These are phyloP conservation scores for Pyrenophora graminea DNA, from an alignment of 2,329 filamentous ascomycete genomes.

Conservation along the genomic window DNA sequence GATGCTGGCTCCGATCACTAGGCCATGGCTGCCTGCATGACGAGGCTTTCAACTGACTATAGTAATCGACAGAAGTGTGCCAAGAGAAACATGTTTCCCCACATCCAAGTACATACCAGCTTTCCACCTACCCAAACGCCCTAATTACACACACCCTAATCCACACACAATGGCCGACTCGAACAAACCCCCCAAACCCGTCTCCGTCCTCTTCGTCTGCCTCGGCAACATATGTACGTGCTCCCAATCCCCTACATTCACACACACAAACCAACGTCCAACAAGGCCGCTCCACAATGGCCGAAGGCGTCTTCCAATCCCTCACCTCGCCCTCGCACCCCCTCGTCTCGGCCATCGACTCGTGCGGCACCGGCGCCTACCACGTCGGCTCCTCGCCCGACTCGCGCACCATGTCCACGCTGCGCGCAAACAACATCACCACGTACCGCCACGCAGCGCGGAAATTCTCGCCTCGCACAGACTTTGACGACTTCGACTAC, in stretches of 20 bases:
- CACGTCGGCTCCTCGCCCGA: conserved; percentile 79
- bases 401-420: conserved; percentile 78
- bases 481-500: conserved; percentile 88
- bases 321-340: conserved; percentile 54
- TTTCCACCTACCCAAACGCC: not conserved
- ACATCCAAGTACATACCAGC: not conserved
- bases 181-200: conserved; percentile 39
- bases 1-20: too few relatives aligned
- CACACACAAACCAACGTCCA: not conserved
- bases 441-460: conserved; percentile 78
- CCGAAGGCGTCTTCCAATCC: conserved; percentile 86
- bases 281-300: conserved; percentile 80
- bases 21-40: too few relatives aligned
- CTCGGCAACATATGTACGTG: conserved; percentile 86
- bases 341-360: conserved; percentile 74
- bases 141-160: not conserved
- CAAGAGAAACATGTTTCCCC: too few relatives aligned
- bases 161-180: conserved; percentile 8
- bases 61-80: too few relatives aligned
- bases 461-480: conserved; percentile 67
- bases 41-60: too few relatives aligned
- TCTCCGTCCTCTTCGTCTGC: conserved; percentile 89
- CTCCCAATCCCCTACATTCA: not conserved
- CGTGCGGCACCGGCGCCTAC: conserved; percentile 88
- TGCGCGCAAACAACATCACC: conserved; percentile 73